Percentiles rank a stretch among this genome's conserved stretches.
Conservation (phyloP, 164 flowering plant genomes). For the Magnolia officinalis region DNA sequence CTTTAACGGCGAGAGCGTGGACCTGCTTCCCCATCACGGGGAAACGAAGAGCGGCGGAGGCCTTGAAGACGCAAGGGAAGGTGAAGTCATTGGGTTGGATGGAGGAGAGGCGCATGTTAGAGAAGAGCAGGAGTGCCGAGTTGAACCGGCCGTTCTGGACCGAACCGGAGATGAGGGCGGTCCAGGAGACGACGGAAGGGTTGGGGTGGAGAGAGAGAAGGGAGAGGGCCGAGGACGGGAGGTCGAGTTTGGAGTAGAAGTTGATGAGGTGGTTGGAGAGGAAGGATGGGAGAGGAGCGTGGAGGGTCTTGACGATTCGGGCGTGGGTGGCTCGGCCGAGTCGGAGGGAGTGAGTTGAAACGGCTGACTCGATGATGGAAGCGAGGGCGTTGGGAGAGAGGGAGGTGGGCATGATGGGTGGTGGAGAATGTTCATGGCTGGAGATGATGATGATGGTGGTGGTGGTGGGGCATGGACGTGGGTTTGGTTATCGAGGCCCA, state of each 20-base stretch:
- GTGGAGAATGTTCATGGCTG: slow-evolving; percentile 12
- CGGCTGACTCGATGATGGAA: slow-evolving; percentile 43
- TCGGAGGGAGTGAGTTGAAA: slow-evolving; percentile 39
- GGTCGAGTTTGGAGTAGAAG: slow-evolving; percentile 90
- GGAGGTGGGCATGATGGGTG: slow-evolving; percentile 24
- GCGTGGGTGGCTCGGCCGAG: slow-evolving; percentile 77
- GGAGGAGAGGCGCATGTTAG: slow-evolving; percentile 48
- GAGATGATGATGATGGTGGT: too few species aligned
- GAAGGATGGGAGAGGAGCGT: slow-evolving; percentile 38
- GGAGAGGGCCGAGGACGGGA: slow-evolving; percentile 45
- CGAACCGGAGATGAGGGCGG: slow-evolving; percentile 72
- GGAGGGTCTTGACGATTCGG: slow-evolving; percentile 44
- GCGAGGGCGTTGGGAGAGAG: slow-evolving; percentile 54
- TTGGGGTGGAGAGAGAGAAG: slow-evolving; percentile 46
- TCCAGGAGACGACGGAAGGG: slow-evolving; percentile 87
- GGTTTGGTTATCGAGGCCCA: too few species aligned
- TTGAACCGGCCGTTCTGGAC: slow-evolving; percentile 59
- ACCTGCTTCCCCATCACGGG: slow-evolving; percentile 45
- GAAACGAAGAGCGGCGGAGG: slow-evolving; percentile 38
- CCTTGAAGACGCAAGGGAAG: slow-evolving; percentile 73
- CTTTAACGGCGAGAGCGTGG: slow-evolving; percentile 58
- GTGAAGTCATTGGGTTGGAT: slow-evolving; percentile 83
- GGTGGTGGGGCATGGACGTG: too few species aligned
- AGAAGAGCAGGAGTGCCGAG: slow-evolving; percentile 49
- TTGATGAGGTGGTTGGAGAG: slow-evolving; percentile 73